Percentiles rank a stretch among this genome's conserved stretches.
phyloP scores from a whole-genome alignment of 495 filamentous ascomycete species.

The Penicillium canescens region DNA sequence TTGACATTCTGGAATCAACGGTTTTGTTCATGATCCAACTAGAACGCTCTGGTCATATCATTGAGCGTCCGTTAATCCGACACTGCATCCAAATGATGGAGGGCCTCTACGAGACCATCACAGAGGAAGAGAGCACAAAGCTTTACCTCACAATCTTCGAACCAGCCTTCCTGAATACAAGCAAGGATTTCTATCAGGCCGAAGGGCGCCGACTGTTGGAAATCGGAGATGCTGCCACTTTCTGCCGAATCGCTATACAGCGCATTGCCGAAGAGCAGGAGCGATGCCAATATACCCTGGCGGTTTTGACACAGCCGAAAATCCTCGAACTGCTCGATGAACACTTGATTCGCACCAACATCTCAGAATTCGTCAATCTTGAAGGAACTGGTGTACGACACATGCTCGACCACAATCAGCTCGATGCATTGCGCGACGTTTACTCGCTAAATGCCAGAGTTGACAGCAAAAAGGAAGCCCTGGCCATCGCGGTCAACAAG shows the following conservation, averaged over 20 bases:
- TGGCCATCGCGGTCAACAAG: conserved; percentile 68
- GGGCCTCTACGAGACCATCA: conserved; percentile 76
- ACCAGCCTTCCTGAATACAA: conserved; percentile 68
- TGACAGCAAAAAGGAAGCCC: conserved; percentile 68
- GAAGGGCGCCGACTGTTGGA: conserved; percentile 76
- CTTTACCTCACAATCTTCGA: conserved; percentile 88
- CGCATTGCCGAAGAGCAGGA: conserved; percentile 79
- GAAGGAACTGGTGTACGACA: conserved; percentile 78
- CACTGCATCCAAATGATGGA: conserved; percentile 90
- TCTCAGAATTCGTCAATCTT: conserved; percentile 79
- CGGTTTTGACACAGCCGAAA: conserved; percentile 65
- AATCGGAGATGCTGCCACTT: conserved; percentile 76
- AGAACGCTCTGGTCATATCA: conserved; percentile 87
- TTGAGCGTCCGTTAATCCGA: conserved; percentile 79
- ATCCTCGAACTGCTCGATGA: conserved; percentile 77
- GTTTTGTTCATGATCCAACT: conserved; percentile 89
- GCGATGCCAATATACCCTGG: conserved; percentile 77
- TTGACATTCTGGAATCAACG: conserved; percentile 73
- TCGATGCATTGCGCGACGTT: conserved; percentile 72
- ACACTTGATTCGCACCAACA: conserved; percentile 72
- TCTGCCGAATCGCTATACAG: conserved; percentile 73
- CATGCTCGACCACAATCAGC: conserved; percentile 90
- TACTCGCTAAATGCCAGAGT: conserved; percentile 78
- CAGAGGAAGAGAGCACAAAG: conserved; percentile 68
- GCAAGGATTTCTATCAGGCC: conserved; percentile 68